These are phyloP conservation scores for Rheum nobile DNA, from an alignment of 148 eudicot species.

Conservation along the genomic window DNA sequence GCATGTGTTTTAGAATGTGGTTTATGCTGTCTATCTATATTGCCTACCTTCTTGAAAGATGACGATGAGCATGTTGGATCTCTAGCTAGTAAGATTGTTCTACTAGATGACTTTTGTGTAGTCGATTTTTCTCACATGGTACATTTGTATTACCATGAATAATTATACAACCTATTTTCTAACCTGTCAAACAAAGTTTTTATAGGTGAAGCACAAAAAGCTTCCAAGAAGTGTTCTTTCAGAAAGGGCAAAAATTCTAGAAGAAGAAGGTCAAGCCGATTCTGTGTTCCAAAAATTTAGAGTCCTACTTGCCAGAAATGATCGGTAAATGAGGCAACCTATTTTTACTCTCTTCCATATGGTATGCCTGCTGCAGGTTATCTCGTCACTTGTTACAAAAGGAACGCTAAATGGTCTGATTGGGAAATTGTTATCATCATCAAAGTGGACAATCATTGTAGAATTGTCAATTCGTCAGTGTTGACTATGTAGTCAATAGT, in stretches of 20 bases:
- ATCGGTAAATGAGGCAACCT: slow-evolving; percentile 39
- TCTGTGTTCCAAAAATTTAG: slow-evolving; percentile 44
- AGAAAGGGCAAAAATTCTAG: slow-evolving; percentile 57
- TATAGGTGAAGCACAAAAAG: slow-evolving; percentile 42
- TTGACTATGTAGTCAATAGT: background rate
- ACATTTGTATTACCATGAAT: background rate
- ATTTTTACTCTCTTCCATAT: background rate
- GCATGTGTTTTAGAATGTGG: background rate
- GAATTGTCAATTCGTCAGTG: background rate
- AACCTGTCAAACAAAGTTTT: slow-evolving; percentile 1
- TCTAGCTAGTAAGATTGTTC: background rate
- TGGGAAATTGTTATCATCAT: background rate
- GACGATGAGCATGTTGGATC: background rate
- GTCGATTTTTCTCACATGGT: background rate
- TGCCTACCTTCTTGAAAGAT: background rate
- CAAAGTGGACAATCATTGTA: background rate
- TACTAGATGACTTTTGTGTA: background rate
- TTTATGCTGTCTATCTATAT: background rate
- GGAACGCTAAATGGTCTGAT: background rate
- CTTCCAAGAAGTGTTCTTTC: slow-evolving; percentile 44
- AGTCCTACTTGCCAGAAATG: slow-evolving; percentile 40
- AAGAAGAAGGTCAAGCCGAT: slow-evolving; percentile 44
- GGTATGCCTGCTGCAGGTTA: background rate
- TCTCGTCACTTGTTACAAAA: background rate
- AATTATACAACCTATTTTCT: background rate